Base-by-base conservation (phyloP, 768 basidiomycete species). In the Lactarius indigo region DNA sequence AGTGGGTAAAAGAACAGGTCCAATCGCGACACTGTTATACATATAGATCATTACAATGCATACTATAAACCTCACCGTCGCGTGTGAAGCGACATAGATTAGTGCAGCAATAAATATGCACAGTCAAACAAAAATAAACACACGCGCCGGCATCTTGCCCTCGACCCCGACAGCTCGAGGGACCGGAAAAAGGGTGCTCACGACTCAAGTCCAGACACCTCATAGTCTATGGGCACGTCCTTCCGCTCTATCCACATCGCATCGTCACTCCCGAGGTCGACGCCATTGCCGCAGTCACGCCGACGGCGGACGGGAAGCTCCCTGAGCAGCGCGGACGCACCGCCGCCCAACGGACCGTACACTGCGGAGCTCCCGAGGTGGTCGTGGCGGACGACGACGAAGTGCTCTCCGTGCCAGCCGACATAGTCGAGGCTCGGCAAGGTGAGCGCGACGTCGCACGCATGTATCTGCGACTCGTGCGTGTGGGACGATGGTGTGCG, bases 201-300 rank as follows among this genome's bases (percentile, higher is more conserved):
- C 35, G 68, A 57, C 66, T 79, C 77, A 72, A 83, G 73, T 12
- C 81, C 84, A 17, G 86, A 83, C 78, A 83, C 81, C 78, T 88
- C 87, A 76, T 87, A 89, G 75, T 88, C 87, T 78, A 88, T 87
- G 63, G 87, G 87, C n/a, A 90, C 85, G 69, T 90, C 87, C 76
- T 87, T 89, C 72, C 87, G 78, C 76, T 88, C 87, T 73, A 87
- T 75, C 87, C 87, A 88, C 54, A 83, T 79, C 35, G 83, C 85
- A 72, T 87, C 86, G 39, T 84, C 84, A 44, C 81, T 79, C 18
- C 86, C 87, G 61, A 88, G 74, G 75, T 88, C 86, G 23, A 88
- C 85, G 37, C 86, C 86, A 69, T 84, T 87, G 52, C 84, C 86
- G 72, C 86, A 87, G 73, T 88, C 87, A 61, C 87, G 72, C 44